phyloP scores from a whole-genome alignment of 2,329 filamentous ascomycete species.

The Escovopsis sp. region DNA sequence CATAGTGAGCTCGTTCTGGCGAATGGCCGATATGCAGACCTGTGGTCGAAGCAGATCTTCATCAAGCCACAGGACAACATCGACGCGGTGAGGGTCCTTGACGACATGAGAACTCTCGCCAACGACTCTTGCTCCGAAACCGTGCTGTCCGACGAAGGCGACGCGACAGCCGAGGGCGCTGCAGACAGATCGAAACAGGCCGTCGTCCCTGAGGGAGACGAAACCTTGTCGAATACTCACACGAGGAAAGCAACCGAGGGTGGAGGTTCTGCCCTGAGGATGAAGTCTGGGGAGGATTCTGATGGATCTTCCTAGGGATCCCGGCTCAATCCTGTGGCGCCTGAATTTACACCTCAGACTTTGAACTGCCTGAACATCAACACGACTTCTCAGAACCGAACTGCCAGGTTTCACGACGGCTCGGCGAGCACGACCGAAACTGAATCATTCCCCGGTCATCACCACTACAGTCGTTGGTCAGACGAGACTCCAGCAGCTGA shows the following conservation, averaged over 20 bases:
- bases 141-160: constrained; percentile 1
- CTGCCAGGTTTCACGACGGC: not conserved
- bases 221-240: constrained; percentile 17
- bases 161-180: constrained; percentile 4
- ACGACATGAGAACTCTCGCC: constrained; percentile 5
- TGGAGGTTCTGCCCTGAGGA: constrained; percentile 31
- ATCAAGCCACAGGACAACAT: constrained; percentile 29
- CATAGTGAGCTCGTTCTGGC: constrained; percentile 42
- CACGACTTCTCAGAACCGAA: not conserved
- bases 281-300: constrained; percentile 5
- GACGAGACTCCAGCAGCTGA: constrained; percentile 14
- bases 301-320: constrained; percentile 25
- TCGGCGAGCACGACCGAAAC: not conserved
- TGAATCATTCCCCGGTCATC: constrained; percentile 1
- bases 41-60: constrained; percentile 51
- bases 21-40: constrained; percentile 45
- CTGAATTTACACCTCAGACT: constrained; percentile 35
- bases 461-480: constrained; percentile 11
- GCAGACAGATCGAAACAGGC: constrained; percentile 11
- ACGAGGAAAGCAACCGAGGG: constrained; percentile 27
- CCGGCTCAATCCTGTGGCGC: constrained; percentile 39
- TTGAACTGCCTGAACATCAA: not conserved
- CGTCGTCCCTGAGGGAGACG: constrained; percentile 8
- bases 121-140: constrained; percentile 6
- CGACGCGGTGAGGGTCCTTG: constrained; percentile 8